Evolutionary conservation across 805 yeast species (phyloP).

Genomic region (Wickerhamomyces rabaulensis): DNA sequence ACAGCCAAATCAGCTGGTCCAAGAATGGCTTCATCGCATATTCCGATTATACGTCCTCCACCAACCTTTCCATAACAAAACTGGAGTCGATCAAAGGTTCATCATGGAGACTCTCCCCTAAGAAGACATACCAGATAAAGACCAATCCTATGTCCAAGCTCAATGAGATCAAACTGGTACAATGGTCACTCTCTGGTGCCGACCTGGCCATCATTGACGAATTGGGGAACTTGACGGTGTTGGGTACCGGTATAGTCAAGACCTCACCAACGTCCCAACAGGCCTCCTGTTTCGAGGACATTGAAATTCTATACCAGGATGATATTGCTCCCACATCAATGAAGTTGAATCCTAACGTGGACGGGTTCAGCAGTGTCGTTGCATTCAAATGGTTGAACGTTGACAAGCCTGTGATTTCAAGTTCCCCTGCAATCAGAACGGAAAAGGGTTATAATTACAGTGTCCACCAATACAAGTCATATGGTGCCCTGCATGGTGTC

Average conservation of each 20-base stretch:
- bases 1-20: conserved; percentile 50
- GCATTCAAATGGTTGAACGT: conserved; percentile 69
- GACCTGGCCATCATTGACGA: conserved; percentile 79
- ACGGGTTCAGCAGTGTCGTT: conserved; percentile 14
- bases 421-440: conserved; percentile 48
- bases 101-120: conserved; percentile 57
- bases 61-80: conserved; percentile 28
- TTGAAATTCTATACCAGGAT: conserved; percentile 32
- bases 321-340: conserved; percentile 18
- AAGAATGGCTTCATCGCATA: conserved; percentile 81
- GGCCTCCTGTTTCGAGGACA: conserved; percentile 20
- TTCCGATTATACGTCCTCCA: conserved; percentile 34
- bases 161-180: conserved; percentile 40
- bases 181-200: conserved; percentile 76
- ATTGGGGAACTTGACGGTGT: conserved; percentile 57
- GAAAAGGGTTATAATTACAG: conserved; percentile 42
- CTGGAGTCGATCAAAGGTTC: conserved; percentile 67
- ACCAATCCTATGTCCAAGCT: conserved; percentile 21
- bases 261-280: conserved; percentile 26
- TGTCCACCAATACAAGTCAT: conserved; percentile 52
- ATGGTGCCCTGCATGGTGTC: conserved; percentile 65
- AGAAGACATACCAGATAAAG: conserved; percentile 18
- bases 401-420: conserved; percentile 61
- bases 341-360: background rate
- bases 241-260: conserved; percentile 44